These are phyloP conservation scores for Umbelopsis sp. DNA, from an alignment of 192 early-diverging fungal species.

Conservation along the genomic window DNA sequence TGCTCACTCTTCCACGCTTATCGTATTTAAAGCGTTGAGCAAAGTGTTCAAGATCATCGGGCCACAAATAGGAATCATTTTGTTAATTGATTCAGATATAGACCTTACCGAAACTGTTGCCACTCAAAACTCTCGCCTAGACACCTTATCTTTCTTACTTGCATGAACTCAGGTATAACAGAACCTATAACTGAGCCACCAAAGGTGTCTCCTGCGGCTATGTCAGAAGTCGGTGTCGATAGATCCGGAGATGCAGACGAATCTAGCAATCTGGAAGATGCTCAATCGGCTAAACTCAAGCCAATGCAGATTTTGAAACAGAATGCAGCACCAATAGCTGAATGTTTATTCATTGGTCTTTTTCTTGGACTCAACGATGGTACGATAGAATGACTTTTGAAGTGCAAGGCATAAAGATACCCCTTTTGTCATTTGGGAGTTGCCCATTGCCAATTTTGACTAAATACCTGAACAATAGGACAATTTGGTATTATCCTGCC, in stretches of 20 bases:
- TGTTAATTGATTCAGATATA: too few relatives aligned
- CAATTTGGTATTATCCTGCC: constrained; percentile 31
- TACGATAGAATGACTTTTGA: neutral
- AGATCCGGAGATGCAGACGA: neutral
- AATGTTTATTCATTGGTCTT: constrained; percentile 16
- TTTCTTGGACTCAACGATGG: constrained; percentile 10
- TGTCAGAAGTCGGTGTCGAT: neutral
- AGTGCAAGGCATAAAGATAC: too few relatives aligned
- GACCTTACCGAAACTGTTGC: too few relatives aligned
- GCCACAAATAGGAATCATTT: too few relatives aligned
- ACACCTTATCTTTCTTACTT: too few relatives aligned
- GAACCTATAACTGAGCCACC: neutral
- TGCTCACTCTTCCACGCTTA: too few relatives aligned
- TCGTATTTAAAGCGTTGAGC: too few relatives aligned
- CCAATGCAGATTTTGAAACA: neutral
- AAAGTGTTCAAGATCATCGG: too few relatives aligned
- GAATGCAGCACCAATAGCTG: neutral
- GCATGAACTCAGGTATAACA: too few relatives aligned
- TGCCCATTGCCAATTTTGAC: neutral
- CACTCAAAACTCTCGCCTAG: too few relatives aligned
- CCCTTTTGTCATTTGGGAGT: too few relatives aligned
- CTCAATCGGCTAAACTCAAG: neutral
- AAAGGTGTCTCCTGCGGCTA: neutral
- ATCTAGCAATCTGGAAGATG: neutral
- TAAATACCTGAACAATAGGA: neutral